phyloP scores from a whole-genome alignment of 1,284 basidiomycete genomes.

The Trichosporon sp. region DNA sequence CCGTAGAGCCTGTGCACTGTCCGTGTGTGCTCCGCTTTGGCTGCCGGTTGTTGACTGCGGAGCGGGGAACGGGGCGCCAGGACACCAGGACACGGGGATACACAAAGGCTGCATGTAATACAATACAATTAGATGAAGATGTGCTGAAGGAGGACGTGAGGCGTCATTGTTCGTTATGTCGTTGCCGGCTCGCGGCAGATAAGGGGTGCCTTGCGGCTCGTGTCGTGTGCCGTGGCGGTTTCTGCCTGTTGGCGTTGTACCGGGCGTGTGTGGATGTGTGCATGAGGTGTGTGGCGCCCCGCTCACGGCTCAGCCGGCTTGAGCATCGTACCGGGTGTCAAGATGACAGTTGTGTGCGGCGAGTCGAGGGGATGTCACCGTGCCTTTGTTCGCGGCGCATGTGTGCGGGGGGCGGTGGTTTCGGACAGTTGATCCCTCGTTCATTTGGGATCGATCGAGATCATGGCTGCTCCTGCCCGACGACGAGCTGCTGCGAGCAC shows the following conservation, averaged over 20 bases:
- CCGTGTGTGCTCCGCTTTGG: not conserved
- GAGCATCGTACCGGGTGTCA: no score
- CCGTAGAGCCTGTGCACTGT: not conserved
- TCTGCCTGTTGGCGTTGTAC: not conserved
- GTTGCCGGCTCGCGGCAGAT: not conserved
- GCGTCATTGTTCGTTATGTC: conserved; percentile 10
- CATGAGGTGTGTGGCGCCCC: not conserved
- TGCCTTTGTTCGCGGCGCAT: not conserved
- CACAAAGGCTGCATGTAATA: conserved; percentile 17
- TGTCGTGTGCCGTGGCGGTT: not conserved
- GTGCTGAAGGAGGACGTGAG: not conserved
- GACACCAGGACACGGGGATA: not conserved
- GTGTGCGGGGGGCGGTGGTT: not conserved
- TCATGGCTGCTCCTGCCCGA: not conserved
- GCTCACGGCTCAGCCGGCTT: not conserved
- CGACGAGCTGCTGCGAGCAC: conserved; percentile 12
- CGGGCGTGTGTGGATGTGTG: not conserved
- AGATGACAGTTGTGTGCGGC: not conserved
- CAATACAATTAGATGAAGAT: conserved; percentile 9
- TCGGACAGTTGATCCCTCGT: not conserved
- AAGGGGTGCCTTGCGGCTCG: not conserved
- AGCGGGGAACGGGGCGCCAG: no score
- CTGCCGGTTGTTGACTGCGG: no score
- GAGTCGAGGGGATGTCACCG: not conserved
- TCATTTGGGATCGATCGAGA: not conserved